Conservation (phyloP, 2,329 filamentous ascomycete species). For the Uncinocarpus reesii region DNA sequence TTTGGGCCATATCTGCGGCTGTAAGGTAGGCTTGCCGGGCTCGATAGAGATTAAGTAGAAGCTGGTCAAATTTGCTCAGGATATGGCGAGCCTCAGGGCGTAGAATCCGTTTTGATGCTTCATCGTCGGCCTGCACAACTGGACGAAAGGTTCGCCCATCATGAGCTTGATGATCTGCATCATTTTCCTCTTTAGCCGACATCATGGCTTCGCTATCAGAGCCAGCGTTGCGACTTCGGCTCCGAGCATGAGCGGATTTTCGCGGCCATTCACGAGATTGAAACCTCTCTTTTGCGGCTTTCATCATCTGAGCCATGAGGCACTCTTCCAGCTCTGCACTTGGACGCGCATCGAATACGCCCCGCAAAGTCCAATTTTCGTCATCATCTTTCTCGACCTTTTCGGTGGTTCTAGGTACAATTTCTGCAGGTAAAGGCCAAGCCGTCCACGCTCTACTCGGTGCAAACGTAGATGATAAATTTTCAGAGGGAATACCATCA, state of each 20-base stretch:
- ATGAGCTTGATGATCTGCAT: constrained; percentile 17
- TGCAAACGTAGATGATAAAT: constrained; percentile 26
- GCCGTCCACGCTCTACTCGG: constrained; percentile 62
- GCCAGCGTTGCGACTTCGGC: constrained; percentile 13
- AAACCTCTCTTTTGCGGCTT: constrained; percentile 58
- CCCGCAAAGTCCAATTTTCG: constrained; percentile 45
- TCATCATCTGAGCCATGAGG: constrained; percentile 55
- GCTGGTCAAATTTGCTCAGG: constrained; percentile 56
- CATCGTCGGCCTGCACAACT: constrained; percentile 59
- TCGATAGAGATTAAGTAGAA: constrained; percentile 61
- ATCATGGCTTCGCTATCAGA: constrained; percentile 19
- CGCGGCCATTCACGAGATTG: constrained; percentile 29
- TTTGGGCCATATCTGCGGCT: constrained; percentile 16
- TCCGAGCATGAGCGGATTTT: neutral
- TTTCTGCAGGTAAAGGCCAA: constrained; percentile 61
- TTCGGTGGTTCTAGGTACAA: constrained; percentile 52
- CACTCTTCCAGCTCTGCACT: constrained; percentile 59
- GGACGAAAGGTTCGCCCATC: constrained; percentile 31
- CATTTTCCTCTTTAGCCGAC: constrained; percentile 16
- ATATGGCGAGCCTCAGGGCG: constrained; percentile 61
- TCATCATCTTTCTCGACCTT: constrained; percentile 40
- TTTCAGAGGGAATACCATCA: constrained; percentile 20
- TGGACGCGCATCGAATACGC: constrained; percentile 37
- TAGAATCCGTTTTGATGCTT: constrained; percentile 53
- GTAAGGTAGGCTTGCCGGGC: constrained; percentile 45